Conservation (phyloP, 2,329 filamentous ascomycete species). For the Xylogone sp. region DNA sequence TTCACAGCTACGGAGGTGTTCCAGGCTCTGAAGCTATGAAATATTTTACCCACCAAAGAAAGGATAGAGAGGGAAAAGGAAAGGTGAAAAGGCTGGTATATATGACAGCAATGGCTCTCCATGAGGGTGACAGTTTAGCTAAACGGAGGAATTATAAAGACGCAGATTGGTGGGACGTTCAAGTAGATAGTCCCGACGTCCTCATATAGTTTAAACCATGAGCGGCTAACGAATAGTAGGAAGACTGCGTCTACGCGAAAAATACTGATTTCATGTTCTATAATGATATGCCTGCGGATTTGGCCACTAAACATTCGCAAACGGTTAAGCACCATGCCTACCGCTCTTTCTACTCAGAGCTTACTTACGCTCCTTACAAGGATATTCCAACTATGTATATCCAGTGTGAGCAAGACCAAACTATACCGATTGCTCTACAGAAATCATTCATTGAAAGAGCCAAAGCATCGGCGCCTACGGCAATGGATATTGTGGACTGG, state of each 20-base stretch:
- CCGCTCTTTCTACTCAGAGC: constrained; percentile 16
- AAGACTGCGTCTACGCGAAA: constrained; percentile 1
- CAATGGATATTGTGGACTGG: constrained; percentile 18
- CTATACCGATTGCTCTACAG: constrained; percentile 31
- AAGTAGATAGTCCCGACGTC: constrained; percentile 3
- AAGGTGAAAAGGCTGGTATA: constrained; percentile 23
- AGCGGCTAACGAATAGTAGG: not conserved
- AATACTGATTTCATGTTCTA: constrained; percentile 28
- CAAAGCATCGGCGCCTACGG: constrained; percentile 4
- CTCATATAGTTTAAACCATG: not conserved
- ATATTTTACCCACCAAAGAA: constrained; percentile 23
- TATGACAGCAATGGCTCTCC: constrained; percentile 12
- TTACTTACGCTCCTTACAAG: constrained; percentile 33
- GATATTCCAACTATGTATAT: constrained; percentile 36
- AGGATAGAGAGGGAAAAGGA: constrained; percentile 32
- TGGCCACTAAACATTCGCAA: constrained; percentile 14
- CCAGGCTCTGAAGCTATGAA: constrained; percentile 30
- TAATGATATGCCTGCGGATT: constrained; percentile 28
- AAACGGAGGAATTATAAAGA: constrained; percentile 5
- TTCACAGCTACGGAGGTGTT: constrained; percentile 37
- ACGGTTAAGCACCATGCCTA: constrained; percentile 26
- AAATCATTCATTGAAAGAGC: constrained; percentile 29
- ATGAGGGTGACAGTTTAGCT: constrained; percentile 13
- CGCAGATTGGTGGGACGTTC: constrained; percentile 13
- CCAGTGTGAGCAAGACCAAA: constrained; percentile 34